Evolutionary conservation across 805 yeast species (phyloP), one percentile per base, ranked within the genome.

Genomic region (Nakazawaea siamensis): DNA sequence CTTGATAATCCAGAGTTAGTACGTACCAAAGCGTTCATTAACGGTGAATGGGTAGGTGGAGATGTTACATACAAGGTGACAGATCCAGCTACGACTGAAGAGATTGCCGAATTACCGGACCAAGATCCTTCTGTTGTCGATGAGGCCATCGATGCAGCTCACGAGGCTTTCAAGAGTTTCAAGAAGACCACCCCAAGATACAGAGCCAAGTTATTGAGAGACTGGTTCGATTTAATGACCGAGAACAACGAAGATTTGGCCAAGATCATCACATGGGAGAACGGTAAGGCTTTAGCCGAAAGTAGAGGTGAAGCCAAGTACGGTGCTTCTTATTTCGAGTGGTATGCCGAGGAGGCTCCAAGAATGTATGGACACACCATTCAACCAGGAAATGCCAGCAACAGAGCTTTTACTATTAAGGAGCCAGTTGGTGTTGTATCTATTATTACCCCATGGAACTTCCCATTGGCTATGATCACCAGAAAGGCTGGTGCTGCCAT

Each of bases 271-370:
- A 73, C 82, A 12, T 56, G 73, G 43, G 94, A 82, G 51, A 83
- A 82, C 51, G 94, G 94, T 26, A 82, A 82, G 55, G 72, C 88
- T 1, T 57, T 66, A 13, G 67, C 74, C 1, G 92, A 82, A 51
- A 78, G 88, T 15, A 49, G 59, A 31, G 88, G 87, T 7, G 92
- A 82, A 52, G 67, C 81, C 24, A 55, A 49, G 35, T 76, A 77
- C 45, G 78, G 80, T 8, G 80, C 85, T 1, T 71, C 84, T 7
- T 87, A 81, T 56, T 81, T 84, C 53, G 88, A 85, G 50, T 88
- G 97, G 96, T 88, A 76, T 51, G 68, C 92, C 19, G 92, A 80
- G 52, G 83, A 76, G 44, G 88, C 88, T 7, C 82, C 86, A 26
- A 68, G 86, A 47, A 55, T 71, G 23, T 60, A 73, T 34, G 90